Evolutionary conservation across 805 yeast species (phyloP), one percentile per base, ranked within the genome.

Genomic region (Cyberlindnera samutprakarnensis): DNA sequence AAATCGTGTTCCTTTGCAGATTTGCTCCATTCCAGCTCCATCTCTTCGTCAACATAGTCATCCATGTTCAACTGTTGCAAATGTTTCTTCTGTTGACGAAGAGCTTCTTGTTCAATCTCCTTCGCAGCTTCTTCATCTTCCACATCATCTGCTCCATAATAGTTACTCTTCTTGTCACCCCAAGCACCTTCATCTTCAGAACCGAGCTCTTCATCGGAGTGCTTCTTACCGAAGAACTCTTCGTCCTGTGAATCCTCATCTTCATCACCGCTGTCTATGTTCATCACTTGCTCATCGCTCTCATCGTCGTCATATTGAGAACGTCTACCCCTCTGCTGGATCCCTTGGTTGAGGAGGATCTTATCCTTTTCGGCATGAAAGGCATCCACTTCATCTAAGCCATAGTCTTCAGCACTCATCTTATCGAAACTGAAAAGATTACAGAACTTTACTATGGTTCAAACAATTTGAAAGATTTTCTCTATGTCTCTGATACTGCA

Each of bases 91-190:
- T 88, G 96, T 44, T 85, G 76, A 50, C 86, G 75, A 30, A 84
- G 51, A 0, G 97, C 97, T 58, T 92, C 96, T 46, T 75, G 77
- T 36, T 90, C 92, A 59, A 87, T 78, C 40, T 73, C 77, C 40
- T 74, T 77, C 5, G 85, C 82, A 20, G 75, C 78, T 33, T 76
- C 94, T 20, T 79, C 90, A 42, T 83, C 61, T 41, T 72, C 67
- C 4, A 59, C 42, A 30, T 63, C 66, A 51, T 53, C 72, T n/a
- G 68, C 72, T 41, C 94, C 55, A 68, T 84, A 43, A 60, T 62
- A 64, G 31, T 62, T 61, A 22, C 52, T 49, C 37, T 64, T 58
- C 44, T 57, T 63, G 31, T 57, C 42, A 54, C 72, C 72, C 72
- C 72, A 66, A 1, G 61, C 65, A 28, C 52, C 57, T 56, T 72